Base-by-base conservation (phyloP, 495 filamentous ascomycete species). In the Aspergillus haitiensis region DNA sequence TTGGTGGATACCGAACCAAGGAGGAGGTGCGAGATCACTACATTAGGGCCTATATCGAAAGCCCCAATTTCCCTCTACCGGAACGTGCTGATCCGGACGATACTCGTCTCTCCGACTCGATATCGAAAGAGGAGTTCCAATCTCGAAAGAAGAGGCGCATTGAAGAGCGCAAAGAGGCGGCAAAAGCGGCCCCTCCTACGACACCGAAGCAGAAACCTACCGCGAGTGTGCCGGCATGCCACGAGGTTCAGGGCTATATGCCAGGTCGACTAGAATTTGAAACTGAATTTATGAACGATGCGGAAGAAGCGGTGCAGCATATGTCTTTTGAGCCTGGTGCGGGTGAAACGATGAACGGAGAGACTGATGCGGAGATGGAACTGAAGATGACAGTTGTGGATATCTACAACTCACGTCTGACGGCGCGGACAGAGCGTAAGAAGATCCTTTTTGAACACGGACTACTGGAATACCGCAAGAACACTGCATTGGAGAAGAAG, bases 221-320 rank as follows among this genome's bases (percentile, higher is more conserved):
- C 2, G 91, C 93, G 27, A 92, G 88, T 76, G 90, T 95, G 4
- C 94, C 94, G 13, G 84, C 93, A 32, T 98, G 95, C 70, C 94
- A 99, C 72, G 94, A 99, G 71, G 93, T 99, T 32, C 90, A 95
- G 70, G 94, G 94, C 5, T 99, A 96, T 73, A 99, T 99, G 94
- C 94, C 94, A 3, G 94, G 95, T 37, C 91, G 94, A 16, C 75
- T 99, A 58, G 94, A 99, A 69, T 99, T 98, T 67, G 94, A 99
- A 79, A 96, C 90, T 0, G 94, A 99, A 66, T 96, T 93, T 71
- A 87, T 92, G 67, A 98, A 99, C 72, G 95, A 98, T 64, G 94
- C 95, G 0, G 94, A 99, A 72, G 95, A 98, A 74, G 93, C 93
- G 0, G 95, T 99, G 11, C 94, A 98, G 70, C 88, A 94, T 57